Evolutionary conservation across 169 alveolate species (phyloP).

Genomic region (Plasmodium chabaudi): DNA sequence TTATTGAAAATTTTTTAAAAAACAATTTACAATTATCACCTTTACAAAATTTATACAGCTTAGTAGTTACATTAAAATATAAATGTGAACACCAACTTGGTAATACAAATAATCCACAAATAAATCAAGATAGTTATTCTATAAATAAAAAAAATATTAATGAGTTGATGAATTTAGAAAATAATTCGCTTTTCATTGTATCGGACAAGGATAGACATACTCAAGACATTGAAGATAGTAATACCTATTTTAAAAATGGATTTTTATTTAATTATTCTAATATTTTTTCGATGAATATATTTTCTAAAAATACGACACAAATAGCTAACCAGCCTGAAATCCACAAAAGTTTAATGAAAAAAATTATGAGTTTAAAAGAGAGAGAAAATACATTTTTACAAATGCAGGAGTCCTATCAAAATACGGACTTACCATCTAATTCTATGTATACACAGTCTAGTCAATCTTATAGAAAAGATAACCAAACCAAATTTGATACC

Average conservation of each 20-base stretch:
- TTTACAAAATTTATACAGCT: conserved; percentile 32
- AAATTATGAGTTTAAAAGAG: background rate
- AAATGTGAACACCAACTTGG: conserved; percentile 40
- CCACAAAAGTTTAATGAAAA: conserved; percentile 8
- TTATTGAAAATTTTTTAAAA: conserved; percentile 27
- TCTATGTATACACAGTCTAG: no score
- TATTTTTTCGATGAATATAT: conserved; percentile 1
- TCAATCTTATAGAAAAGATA: no score
- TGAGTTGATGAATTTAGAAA: conserved; percentile 13
- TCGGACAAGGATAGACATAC: background rate
- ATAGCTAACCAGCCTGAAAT: background rate
- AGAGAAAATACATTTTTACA: background rate
- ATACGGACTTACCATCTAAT: no score
- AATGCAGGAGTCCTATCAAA: no score
- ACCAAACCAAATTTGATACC: no score
- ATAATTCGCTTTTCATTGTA: background rate
- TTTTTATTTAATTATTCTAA: conserved; percentile 34
- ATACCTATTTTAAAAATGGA: conserved; percentile 24
- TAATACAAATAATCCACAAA: conserved; percentile 10
- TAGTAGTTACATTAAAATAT: conserved; percentile 51
- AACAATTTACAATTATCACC: conserved; percentile 48
- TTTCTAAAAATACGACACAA: background rate
- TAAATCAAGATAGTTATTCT: conserved; percentile 32
- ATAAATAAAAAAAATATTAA: conserved; percentile 22
- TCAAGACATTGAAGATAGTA: background rate